Conservation (phyloP, 2,329 filamentous ascomycete genomes). For the Neonectria faginata region DNA sequence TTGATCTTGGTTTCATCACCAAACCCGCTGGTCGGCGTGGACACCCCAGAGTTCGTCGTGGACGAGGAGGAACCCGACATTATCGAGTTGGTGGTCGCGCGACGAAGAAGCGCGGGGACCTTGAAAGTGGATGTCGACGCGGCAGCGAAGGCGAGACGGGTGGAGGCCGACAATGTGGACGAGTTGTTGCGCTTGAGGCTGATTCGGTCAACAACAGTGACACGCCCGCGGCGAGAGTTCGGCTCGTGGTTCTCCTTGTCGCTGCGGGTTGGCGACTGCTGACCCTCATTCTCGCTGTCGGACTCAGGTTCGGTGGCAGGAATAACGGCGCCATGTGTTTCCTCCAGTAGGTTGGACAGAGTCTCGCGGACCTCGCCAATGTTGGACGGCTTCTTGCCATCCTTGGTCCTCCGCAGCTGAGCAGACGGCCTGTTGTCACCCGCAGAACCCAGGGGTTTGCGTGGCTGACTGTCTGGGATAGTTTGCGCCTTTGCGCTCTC, state of each 20-base stretch:
- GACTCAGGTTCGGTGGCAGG: constrained; percentile 54
- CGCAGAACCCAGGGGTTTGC: constrained; percentile 51
- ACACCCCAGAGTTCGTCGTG: constrained; percentile 49
- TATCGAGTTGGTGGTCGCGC: constrained; percentile 76
- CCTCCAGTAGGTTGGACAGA: constrained; percentile 84
- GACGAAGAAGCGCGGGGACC: constrained; percentile 76
- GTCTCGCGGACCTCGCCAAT: constrained; percentile 86
- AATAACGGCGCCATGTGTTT: constrained; percentile 65
- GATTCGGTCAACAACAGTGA: constrained; percentile 77
- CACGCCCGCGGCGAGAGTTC: constrained; percentile 52
- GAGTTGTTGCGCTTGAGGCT: constrained; percentile 71
- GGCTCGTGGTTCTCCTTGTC: constrained; percentile 65
- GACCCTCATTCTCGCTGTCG: constrained; percentile 57
- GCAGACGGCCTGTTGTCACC: constrained; percentile 65
- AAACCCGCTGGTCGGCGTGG: constrained; percentile 53
- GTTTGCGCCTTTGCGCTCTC: constrained; percentile 48
- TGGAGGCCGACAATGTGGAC: constrained; percentile 47
- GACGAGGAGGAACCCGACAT: constrained; percentile 53
- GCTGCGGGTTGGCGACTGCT: constrained; percentile 40
- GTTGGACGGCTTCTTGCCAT: constrained; percentile 75
- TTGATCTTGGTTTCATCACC: constrained; percentile 67
- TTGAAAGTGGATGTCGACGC: constrained; percentile 66
- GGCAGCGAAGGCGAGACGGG: constrained; percentile 69
- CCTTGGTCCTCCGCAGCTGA: constrained; percentile 71
- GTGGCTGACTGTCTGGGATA: constrained; percentile 66